Conservation (phyloP, 2,329 filamentous ascomycete genomes). For the Aspergillus japonicus region DNA sequence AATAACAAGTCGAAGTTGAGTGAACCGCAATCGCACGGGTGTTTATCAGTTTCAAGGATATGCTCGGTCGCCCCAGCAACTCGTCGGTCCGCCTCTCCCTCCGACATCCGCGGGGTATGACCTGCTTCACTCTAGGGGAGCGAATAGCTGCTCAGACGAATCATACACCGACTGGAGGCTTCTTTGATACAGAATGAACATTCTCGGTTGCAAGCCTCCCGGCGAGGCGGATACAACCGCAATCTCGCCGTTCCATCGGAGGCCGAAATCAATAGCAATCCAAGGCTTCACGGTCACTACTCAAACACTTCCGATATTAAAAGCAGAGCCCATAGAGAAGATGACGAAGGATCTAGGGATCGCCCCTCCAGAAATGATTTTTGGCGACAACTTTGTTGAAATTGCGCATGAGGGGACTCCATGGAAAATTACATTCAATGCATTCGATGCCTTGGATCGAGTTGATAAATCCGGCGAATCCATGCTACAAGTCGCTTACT, state of each 20-base stretch:
- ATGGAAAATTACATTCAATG: constrained; percentile 79
- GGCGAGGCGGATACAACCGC: constrained; percentile 48
- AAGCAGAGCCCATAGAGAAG: constrained; percentile 82
- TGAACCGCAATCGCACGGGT: constrained; percentile 9
- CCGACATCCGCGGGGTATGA: constrained; percentile 31
- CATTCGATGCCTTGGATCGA: constrained; percentile 80
- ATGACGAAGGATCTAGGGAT: constrained; percentile 79
- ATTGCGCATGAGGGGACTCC: constrained; percentile 71
- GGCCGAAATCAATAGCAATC: constrained; percentile 59
- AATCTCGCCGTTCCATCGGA: constrained; percentile 48
- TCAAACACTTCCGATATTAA: constrained; percentile 91
- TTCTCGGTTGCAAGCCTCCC: constrained; percentile 7
- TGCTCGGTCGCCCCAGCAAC: constrained; percentile 29
- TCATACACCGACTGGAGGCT: not conserved
- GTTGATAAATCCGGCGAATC: constrained; percentile 91
- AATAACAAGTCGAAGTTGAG: constrained; percentile 14
- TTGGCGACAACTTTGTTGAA: constrained; percentile 85
- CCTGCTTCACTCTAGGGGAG: not conserved
- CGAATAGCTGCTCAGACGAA: not conserved
- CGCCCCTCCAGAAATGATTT: constrained; percentile 96
- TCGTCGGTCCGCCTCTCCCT: constrained; percentile 33
- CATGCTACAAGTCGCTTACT: constrained; percentile 93
- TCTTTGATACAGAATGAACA: constrained; percentile 15
- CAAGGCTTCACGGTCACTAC: constrained; percentile 72
- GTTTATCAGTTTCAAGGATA: constrained; percentile 17